Base-by-base conservation (phyloP, 192 early-diverging fungal species). In the Spinellus fusiger region DNA sequence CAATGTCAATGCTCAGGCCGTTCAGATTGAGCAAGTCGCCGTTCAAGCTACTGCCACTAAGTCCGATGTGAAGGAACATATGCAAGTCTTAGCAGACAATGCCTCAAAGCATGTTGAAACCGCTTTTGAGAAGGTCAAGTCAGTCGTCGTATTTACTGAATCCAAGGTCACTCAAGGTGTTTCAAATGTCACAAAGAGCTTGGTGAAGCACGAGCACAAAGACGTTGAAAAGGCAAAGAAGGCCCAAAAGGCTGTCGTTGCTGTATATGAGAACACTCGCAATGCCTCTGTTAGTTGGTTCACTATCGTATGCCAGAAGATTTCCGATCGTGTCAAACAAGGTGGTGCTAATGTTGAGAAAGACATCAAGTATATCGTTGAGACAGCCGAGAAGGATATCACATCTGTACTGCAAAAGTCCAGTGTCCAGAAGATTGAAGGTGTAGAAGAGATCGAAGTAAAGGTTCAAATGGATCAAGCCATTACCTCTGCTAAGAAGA, bases 1-100 rank as follows among this genome's bases (percentile, higher is more conserved):
- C 12, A 34, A 40, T 40, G 50, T 51, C 8, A 15, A 26, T 25
- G 46, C 15, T 12, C 50, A 54, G 25, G 34, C 61, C 5, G 18
- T 44, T 26, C 49, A 63, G 44, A 54, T 63, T 54, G 48, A 63
- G 22, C 37, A 63, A 44, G 35, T 54, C 26, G 61, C 32, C 46
- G 47, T 63, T 4, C 49, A 54, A 20, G n/a, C 61, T 15, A 29
- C 51, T 25, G 9, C 18, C 18, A 37, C n/a, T 7, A 54, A 63
- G 35, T 31, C 37, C 3, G 61, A 63, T 48, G n/a, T 54, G 1
- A 44, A 49, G 10, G 47, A 29, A 2, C 61, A 63, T 29, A 53
- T 63, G n/a, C 32, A 54, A 18, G 40, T 35, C 7, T 53, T 63
- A 40, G 23, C 28, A 9, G 46, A 25, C 1, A 37, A 50, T 4